Base-by-base conservation (phyloP, 192 early-diverging fungal species). In the Coemansia sp. region DNA sequence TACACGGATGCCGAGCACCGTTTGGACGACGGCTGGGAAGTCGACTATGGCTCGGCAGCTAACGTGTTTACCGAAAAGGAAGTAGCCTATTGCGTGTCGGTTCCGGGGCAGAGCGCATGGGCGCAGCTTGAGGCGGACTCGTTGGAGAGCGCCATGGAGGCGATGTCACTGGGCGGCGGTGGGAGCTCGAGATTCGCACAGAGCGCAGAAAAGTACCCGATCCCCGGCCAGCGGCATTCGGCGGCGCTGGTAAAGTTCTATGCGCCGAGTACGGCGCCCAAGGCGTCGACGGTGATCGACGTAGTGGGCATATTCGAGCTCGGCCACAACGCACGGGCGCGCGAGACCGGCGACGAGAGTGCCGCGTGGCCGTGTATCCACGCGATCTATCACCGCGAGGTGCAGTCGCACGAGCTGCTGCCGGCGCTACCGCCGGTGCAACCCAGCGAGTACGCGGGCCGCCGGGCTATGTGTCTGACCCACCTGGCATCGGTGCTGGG, bases 21-120 rank as follows among this genome's bases (percentile, higher is more conserved):
- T 0, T 35, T 69, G 53, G 58, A 51, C 11, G 67, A 66, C 11
- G 64, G 56, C 40, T 67, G 68, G 68, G 75, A 78, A 50, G 59
- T 71, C 28, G 58, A 66, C 54, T 76, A 69, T 49, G 35, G 36
- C 9, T 55, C 63, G 15, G 29, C 58, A 4, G 42, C 26, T 50
- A 76, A 75, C 42, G 49, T 79, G 20, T 84, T 84, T 65, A 77
- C 77, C 32, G 85, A 89, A 36, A 80, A 82, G 39, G 75, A 81
- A 22, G 68, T 84, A 17, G 79, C 82, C 9, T 90, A 89, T 53
- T 87, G 86, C 49, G 78, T 88, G 0, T 84, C 86, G 4, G 73
- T 87, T 31, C 89, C 89, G 8, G 89, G 87, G 4, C 82, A 87
- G 45, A 73, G 63, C 19, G 32, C 62, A 22, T 90, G 89, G 89